Conservation (phyloP, 2,329 filamentous ascomycete species). For the Penicillium sp. region DNA sequence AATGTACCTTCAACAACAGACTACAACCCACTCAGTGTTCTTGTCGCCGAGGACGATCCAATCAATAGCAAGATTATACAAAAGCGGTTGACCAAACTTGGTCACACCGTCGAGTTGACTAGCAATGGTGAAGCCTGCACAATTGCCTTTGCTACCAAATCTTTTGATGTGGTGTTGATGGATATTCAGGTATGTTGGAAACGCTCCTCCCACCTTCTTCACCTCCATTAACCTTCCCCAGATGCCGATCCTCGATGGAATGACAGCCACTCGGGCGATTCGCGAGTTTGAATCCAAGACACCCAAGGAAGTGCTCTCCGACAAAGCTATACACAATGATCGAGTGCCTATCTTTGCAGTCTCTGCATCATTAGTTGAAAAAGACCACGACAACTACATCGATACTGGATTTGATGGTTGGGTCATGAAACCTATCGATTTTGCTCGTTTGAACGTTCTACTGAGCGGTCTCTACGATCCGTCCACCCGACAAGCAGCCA, state of each 20-base stretch:
- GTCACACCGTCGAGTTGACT: slow-evolving; percentile 70
- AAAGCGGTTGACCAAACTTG: slow-evolving; percentile 75
- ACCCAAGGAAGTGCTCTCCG: slow-evolving; percentile 53
- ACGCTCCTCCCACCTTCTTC: neutral
- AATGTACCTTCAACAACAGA: slow-evolving; percentile 2
- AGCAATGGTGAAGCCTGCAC: slow-evolving; percentile 86
- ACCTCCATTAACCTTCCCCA: slow-evolving; percentile 36
- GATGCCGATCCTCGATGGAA: slow-evolving; percentile 97
- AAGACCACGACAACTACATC: slow-evolving; percentile 66
- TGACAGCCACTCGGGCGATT: slow-evolving; percentile 81
- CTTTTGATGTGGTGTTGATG: slow-evolving; percentile 83
- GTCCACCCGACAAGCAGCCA: slow-evolving; percentile 57
- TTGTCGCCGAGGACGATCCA: slow-evolving; percentile 86
- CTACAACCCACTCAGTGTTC: slow-evolving; percentile 45
- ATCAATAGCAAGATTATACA: slow-evolving; percentile 82
- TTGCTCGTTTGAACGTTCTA: slow-evolving; percentile 64
- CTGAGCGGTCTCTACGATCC: slow-evolving; percentile 62
- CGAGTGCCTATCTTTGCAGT: slow-evolving; percentile 83
- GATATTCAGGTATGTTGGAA: slow-evolving; percentile 74
- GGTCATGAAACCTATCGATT: slow-evolving; percentile 88
- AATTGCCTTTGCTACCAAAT: slow-evolving; percentile 57
- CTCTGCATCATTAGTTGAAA: slow-evolving; percentile 77
- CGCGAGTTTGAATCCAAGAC: slow-evolving; percentile 65
- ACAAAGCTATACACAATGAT: slow-evolving; percentile 59
- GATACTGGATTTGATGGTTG: slow-evolving; percentile 83